A percentile compares a stretch with the other conserved stretches of the same genome.
These are phyloP conservation scores for Plasmodium inui DNA, from an alignment of 169 alveolate species.

Conservation along the genomic window DNA sequence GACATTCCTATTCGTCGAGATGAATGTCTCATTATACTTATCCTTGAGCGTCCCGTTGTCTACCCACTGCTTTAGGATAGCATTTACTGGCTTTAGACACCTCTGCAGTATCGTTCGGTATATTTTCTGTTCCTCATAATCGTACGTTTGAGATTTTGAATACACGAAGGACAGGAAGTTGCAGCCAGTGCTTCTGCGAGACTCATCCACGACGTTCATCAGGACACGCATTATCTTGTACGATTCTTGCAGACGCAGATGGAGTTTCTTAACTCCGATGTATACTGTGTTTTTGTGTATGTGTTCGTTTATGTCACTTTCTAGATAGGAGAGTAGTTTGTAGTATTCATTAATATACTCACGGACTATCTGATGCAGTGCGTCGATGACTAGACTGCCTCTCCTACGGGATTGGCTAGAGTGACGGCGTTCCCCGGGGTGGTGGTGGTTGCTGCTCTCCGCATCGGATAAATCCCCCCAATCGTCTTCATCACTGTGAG, in stretches of 20 bases:
- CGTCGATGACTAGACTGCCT: slow-evolving; percentile 63
- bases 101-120: slow-evolving; percentile 38
- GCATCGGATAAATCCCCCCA: neutral
- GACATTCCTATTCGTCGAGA: slow-evolving; percentile 25
- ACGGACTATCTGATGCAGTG: slow-evolving; percentile 43
- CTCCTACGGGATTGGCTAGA: neutral
- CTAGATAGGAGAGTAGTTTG: slow-evolving; percentile 46
- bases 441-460: neutral
- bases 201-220: slow-evolving; percentile 60
- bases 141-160: slow-evolving; percentile 60
- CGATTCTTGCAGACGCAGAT: slow-evolving; percentile 38
- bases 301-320: slow-evolving; percentile 70
- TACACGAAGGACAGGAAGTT: slow-evolving; percentile 43
- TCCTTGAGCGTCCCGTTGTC: slow-evolving; percentile 46
- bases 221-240: slow-evolving; percentile 58
- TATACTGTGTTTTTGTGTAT: slow-evolving; percentile 65
- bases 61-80: slow-evolving; percentile 51
- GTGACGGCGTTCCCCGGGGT: neutral
- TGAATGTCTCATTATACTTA: slow-evolving; percentile 54
- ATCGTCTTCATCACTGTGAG: neutral
- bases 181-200: slow-evolving; percentile 46
- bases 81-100: slow-evolving; percentile 48
- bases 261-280: slow-evolving; percentile 46
- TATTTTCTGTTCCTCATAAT: slow-evolving; percentile 56
- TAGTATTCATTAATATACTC: slow-evolving; percentile 64